These are phyloP conservation scores for Fraxinus angustifolia DNA, from an alignment of 305 asterid species.

Conservation along the genomic window DNA sequence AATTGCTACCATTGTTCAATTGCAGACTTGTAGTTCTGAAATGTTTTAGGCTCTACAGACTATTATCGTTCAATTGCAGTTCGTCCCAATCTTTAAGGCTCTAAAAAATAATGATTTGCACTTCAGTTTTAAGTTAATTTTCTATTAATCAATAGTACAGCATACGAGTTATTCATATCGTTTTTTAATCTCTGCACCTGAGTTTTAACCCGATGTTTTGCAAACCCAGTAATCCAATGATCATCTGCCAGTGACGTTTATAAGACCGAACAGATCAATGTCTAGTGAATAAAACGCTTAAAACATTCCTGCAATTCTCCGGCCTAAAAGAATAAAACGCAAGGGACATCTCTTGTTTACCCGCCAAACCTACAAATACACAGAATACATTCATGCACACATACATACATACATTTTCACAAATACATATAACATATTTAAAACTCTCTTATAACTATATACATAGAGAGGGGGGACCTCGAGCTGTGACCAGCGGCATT, in stretches of 20 bases:
- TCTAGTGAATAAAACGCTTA: background rate
- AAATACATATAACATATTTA: background rate
- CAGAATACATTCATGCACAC: background rate
- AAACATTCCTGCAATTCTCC: slow-evolving; percentile 4
- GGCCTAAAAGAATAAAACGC: slow-evolving; percentile 26
- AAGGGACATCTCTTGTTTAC: background rate
- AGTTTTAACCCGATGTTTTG: background rate
- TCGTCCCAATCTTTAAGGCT: background rate
- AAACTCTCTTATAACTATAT: background rate
- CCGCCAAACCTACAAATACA: slow-evolving; percentile 28
- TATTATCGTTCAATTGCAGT: background rate
- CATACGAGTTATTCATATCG: background rate
- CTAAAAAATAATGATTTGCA: background rate
- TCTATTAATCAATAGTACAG: background rate
- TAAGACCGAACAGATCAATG: background rate
- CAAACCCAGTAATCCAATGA: background rate
- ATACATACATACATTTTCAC: background rate
- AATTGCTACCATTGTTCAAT: background rate
- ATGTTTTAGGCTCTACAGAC: background rate
- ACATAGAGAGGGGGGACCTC: slow-evolving; percentile 39
- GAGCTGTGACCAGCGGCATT: slow-evolving; percentile 47
- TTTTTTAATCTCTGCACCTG: background rate
- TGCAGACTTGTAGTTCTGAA: background rate
- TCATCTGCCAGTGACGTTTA: background rate
- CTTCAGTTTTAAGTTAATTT: background rate